Conservation (phyloP, 2,329 filamentous ascomycete species). For the Trichoderma gracile region DNA sequence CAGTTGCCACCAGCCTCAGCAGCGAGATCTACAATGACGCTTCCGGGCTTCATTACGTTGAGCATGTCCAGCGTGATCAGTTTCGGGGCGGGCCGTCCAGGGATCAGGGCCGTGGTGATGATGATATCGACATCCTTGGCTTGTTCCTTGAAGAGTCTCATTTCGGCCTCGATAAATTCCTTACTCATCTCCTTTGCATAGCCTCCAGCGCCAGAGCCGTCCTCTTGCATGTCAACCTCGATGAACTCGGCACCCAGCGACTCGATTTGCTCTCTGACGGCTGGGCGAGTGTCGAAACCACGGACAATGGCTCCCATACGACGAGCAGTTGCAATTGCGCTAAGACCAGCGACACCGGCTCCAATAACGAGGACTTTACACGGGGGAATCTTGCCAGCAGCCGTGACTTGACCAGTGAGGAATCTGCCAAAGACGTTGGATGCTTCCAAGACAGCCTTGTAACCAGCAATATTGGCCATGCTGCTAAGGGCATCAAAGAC, state of each 20-base stretch:
- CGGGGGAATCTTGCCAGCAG: conserved; percentile 85
- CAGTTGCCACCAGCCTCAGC: conserved; percentile 89
- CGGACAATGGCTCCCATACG: conserved; percentile 86
- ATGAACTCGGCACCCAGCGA: conserved; percentile 88
- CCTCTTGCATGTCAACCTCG: conserved; percentile 81
- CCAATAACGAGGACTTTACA: conserved; percentile 90
- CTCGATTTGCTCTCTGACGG: conserved; percentile 84
- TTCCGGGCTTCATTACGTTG: conserved; percentile 84
- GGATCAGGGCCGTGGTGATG: conserved; percentile 89
- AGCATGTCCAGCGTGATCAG: conserved; percentile 80
- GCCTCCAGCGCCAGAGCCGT: conserved; percentile 79
- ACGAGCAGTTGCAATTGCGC: conserved; percentile 82
- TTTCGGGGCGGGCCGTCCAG: conserved; percentile 78
- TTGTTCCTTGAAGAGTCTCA: conserved; percentile 89
- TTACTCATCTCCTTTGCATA: conserved; percentile 95
- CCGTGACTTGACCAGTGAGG: conserved; percentile 85
- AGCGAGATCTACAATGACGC: conserved; percentile 83
- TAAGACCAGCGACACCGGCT: conserved; percentile 83
- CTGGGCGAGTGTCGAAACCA: conserved; percentile 88
- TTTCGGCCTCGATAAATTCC: conserved; percentile 88
- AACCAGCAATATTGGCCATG: conserved; percentile 93
- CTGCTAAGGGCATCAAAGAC: conserved; percentile 86
- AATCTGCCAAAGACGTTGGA: conserved; percentile 89
- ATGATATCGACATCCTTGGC: conserved; percentile 88
- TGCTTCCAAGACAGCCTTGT: conserved; percentile 87